phyloP scores from a whole-genome alignment of 2,329 filamentous ascomycete genomes.

The Diplodia scrobiculata region DNA sequence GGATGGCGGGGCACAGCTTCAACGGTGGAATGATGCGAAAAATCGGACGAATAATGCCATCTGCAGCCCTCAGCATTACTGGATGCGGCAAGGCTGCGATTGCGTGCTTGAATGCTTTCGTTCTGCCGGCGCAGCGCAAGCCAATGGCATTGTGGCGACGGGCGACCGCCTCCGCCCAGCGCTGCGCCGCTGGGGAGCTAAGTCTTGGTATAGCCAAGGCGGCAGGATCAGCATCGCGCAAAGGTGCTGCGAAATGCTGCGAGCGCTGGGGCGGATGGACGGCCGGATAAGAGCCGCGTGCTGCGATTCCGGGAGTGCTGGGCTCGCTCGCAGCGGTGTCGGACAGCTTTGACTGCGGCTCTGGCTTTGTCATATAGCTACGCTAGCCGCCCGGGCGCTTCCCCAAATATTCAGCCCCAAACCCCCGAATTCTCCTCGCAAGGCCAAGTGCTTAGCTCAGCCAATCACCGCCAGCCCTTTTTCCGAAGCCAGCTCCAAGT shows the following conservation, averaged over 20 bases:
- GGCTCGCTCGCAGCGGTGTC: neutral
- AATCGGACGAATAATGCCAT: constrained; percentile 28
- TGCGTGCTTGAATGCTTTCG: constrained; percentile 12
- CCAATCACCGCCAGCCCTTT: neutral
- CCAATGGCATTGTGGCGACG: neutral
- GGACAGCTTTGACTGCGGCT: neutral
- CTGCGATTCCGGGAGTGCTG: neutral
- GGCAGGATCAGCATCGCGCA: constrained; percentile 25
- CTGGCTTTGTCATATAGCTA: neutral
- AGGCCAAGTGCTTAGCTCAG: neutral
- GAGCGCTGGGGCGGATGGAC: neutral
- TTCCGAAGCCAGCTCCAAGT: neutral
- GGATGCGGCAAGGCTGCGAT: constrained; percentile 18
- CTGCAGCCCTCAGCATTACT: constrained; percentile 1
- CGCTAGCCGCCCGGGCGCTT: neutral
- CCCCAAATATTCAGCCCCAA: neutral
- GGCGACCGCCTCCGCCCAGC: constrained; percentile 6
- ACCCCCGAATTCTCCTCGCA: neutral
- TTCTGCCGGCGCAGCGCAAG: neutral
- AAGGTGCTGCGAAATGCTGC: constrained; percentile 6
- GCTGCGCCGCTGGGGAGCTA: constrained; percentile 5
- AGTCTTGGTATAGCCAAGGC: constrained; percentile 11
- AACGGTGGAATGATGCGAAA: constrained; percentile 27
- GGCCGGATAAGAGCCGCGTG: constrained; percentile 3
- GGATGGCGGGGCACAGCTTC: constrained; percentile 7